Evolutionary conservation across 1,284 basidiomycete genomes (phyloP), one percentile per base, ranked within the genome.

Genomic region (Sanghuangporus sanghuang): DNA sequence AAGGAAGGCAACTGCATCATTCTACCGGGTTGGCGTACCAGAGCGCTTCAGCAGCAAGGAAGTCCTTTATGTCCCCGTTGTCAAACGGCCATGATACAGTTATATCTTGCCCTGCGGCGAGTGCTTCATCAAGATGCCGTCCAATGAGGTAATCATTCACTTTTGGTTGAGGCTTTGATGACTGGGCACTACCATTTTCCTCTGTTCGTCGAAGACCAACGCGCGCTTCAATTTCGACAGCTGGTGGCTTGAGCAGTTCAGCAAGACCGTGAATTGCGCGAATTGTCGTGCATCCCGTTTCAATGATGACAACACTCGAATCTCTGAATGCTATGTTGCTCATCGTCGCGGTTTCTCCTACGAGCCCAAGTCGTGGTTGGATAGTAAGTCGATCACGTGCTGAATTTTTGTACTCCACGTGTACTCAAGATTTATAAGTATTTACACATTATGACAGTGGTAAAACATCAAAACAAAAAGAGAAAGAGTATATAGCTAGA

Each of bases 1-100:
- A 66, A 6, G 49, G 14, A 62, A 49, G 18, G 23, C 27, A 59
- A 27, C 64, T 68, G 18, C 14, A 59, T 23, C 11, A 59, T 44
- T 21, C 21, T 21, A 58, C 27, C 23, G 57, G 32, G 18, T 49
- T 27, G 6, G 77, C 87, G 68, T 72, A 95, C 95, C 96, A 93
- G 48, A 98, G 78, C 5, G 92, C 95, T 73, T 96, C 94, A 49
- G 93, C 89, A 68, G 95, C 95, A n/a, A 82, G 83, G 89, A 92
- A 98, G 73, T 98, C 92, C 48, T 77, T 78, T 54, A 95, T 79
- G 68, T 85, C 81, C 6, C 87, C 90, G 36, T 89, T 84, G 63
- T 84, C 83, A 71, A 98, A 94, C 0, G 96, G 95, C 90, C 91
- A 95, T 49, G 85, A 90, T 21, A 95, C 74, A 21, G 85, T 77